Conservation (phyloP, 768 basidiomycete genomes). For the Calocybe cyanea region DNA sequence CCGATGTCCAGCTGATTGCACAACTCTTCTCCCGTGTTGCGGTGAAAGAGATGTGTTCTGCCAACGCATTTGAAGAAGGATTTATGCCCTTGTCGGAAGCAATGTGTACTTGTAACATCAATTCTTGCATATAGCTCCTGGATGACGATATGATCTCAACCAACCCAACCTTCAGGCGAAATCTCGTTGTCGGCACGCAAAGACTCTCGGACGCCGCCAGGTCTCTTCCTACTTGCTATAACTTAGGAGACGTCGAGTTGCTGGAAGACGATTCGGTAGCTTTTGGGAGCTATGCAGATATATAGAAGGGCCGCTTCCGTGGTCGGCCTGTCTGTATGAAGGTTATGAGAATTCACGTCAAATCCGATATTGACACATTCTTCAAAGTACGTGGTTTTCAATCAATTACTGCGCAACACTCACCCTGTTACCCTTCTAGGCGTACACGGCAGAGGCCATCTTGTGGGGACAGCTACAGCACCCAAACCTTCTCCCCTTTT, state of each 20-base stretch:
- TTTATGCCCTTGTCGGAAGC: slow-evolving; percentile 66
- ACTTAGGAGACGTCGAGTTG: neutral
- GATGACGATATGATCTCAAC: no score
- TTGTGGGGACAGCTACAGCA: no score
- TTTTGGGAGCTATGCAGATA: neutral
- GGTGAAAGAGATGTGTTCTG: slow-evolving; percentile 55
- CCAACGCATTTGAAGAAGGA: slow-evolving; percentile 69
- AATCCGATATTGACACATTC: neutral
- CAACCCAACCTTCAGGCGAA: neutral
- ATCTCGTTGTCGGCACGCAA: neutral
- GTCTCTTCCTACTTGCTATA: neutral
- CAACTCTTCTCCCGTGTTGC: slow-evolving; percentile 66
- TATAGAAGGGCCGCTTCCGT: neutral
- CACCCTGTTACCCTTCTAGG: neutral
- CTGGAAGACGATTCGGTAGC: neutral
- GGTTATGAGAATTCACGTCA: no score
- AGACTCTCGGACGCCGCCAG: neutral
- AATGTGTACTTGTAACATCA: no score
- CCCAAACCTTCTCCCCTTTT: slow-evolving; percentile 29
- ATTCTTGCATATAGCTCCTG: no score
- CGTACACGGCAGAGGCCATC: neutral
- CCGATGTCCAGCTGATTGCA: slow-evolving; percentile 73
- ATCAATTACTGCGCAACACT: neutral
- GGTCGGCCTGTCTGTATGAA: neutral
- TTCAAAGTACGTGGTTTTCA: neutral